These are phyloP conservation scores for Pyrus betulifolia DNA, from an alignment of 306 rosid species.

Conservation along the genomic window DNA sequence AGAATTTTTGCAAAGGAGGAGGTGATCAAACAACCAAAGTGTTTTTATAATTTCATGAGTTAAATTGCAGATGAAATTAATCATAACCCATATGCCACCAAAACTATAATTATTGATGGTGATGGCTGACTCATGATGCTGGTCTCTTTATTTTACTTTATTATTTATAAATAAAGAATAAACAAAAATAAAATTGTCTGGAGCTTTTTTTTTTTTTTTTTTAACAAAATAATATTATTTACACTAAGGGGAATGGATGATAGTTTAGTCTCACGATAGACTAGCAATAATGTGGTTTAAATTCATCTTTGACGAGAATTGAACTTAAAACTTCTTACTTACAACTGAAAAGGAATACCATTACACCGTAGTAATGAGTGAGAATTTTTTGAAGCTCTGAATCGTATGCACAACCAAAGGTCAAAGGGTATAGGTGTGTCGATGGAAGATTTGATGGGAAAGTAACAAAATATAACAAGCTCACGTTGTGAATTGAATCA, in stretches of 20 bases:
- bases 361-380: background rate
- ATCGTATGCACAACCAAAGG: background rate
- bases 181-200: background rate
- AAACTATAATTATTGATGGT: constrained; percentile 55
- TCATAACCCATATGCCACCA: constrained; percentile 81
- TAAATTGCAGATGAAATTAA: constrained; percentile 53
- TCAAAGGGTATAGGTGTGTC: constrained; percentile 4
- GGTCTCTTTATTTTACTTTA: constrained; percentile 2
- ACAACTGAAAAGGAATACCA: fast-evolving
- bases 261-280: fast-evolving
- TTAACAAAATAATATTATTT: too few species aligned
- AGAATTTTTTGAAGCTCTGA: background rate
- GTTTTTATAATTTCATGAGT: constrained; percentile 16
- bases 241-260: fast-evolving
- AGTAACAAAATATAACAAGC: background rate
- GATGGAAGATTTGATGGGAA: background rate
- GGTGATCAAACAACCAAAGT: background rate
- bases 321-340: too few species aligned
- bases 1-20: too few species aligned
- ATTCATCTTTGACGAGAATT: fast-evolving
- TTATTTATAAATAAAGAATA: background rate
- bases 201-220: too few species aligned
- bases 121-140: constrained; percentile 21
- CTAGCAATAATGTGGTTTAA: too few species aligned
- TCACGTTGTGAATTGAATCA: background rate